Conservation (phyloP, 192 early-diverging fungal species). For the Lunasporangiospora selenospora region DNA sequence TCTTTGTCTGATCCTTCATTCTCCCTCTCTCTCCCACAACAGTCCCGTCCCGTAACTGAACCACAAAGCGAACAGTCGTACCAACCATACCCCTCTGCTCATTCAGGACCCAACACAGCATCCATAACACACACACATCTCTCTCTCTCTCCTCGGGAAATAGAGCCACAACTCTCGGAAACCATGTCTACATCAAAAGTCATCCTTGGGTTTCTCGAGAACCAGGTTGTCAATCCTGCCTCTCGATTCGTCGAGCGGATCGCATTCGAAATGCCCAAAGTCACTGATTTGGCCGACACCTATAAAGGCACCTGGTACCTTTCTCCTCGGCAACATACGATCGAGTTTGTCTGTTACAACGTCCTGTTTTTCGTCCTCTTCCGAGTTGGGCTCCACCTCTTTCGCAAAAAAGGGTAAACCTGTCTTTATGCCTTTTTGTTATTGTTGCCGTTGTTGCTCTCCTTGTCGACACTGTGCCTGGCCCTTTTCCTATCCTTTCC, state of each 20-base stretch:
- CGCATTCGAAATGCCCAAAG: slow-evolving; percentile 39
- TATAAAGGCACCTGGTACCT: slow-evolving; percentile 49
- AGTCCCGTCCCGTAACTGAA: too few species aligned
- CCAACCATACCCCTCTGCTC: too few species aligned
- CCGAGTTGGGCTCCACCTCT: slow-evolving; percentile 29
- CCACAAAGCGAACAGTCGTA: too few species aligned
- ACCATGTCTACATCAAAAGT: slow-evolving; percentile 25
- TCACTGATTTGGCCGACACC: slow-evolving; percentile 44
- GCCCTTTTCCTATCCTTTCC: background rate
- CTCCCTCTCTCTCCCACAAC: background rate
- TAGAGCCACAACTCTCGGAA: too few species aligned
- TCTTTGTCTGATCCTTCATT: background rate
- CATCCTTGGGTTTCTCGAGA: slow-evolving; percentile 26
- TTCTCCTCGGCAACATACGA: slow-evolving; percentile 40
- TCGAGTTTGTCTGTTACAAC: slow-evolving; percentile 50
- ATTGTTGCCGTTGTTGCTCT: background rate
- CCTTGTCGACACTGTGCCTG: background rate
- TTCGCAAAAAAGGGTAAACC: slow-evolving; percentile 44
- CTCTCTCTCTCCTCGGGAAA: too few species aligned
- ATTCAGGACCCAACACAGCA: too few species aligned
- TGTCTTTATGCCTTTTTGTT: too few species aligned
- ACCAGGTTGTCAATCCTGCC: slow-evolving; percentile 26
- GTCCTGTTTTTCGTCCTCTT: slow-evolving; percentile 40
- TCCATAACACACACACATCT: too few species aligned
- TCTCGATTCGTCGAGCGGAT: slow-evolving; percentile 34